Conservation (phyloP, 371 early-diverging fungal genomes). For the Mortierella sp. region DNA sequence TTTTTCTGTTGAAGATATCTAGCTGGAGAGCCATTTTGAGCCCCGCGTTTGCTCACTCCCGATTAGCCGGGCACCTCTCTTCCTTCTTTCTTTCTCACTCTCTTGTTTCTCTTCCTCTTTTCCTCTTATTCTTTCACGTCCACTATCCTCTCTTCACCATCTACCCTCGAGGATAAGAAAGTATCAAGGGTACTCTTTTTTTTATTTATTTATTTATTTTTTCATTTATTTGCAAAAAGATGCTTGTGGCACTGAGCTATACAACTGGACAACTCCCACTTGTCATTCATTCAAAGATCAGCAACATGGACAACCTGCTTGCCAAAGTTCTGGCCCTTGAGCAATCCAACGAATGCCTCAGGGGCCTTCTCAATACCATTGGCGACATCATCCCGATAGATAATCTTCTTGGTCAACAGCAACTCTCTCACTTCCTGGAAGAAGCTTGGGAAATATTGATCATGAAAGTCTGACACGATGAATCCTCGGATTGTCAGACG, state of each 20-base stretch:
- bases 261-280: neutral
- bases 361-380: slow-evolving; percentile 72
- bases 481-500: slow-evolving; percentile 66
- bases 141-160: too few relatives aligned
- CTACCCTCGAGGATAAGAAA: too few relatives aligned
- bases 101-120: too few relatives aligned
- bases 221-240: too few relatives aligned
- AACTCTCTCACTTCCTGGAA: slow-evolving; percentile 55
- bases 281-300: slow-evolving; percentile 17
- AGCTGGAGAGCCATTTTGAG: neutral
- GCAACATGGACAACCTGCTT: slow-evolving; percentile 70
- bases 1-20: too few relatives aligned
- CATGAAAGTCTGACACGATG: slow-evolving; percentile 57
- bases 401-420: slow-evolving; percentile 59
- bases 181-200: too few relatives aligned
- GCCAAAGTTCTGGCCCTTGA: slow-evolving; percentile 77
- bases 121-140: too few relatives aligned
- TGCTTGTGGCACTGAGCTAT: neutral
- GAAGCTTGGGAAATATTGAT: slow-evolving; percentile 55
- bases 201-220: too few relatives aligned
- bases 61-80: neutral
- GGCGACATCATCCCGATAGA: slow-evolving; percentile 61
- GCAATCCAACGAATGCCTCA: slow-evolving; percentile 66
- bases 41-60: too few relatives aligned
- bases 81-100: neutral